Base-by-base conservation (phyloP, 164 flowering plant species). In the Vitis rotundifolia region DNA sequence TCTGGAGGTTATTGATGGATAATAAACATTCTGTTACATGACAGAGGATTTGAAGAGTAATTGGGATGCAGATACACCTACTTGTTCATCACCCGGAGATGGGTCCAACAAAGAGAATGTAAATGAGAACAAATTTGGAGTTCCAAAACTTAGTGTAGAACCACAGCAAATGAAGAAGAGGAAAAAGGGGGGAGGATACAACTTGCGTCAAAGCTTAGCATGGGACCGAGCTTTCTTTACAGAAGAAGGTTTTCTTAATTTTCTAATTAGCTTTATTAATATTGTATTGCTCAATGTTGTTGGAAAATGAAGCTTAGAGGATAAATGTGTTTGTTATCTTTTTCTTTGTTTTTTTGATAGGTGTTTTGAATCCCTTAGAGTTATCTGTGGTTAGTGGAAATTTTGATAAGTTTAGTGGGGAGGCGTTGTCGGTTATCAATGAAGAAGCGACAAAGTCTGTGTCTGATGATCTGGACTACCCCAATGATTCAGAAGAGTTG, bases 141-240 rank as follows among this genome's bases (percentile, higher is more conserved):
- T 48, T 19, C 58, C 72, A 16, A 85, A 76, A 14, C 75, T 86
- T 13, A 69, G 71, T 53, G 44, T 84, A 59, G 90, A 89, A 75
- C 88, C 84, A 8, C 80, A 78, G 62, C 86, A 76, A 69, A 83
- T 85, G 87, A 93, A 88, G 79, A 85, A 80, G 84, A 90, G 86
- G 75, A 91, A 77, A 71, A 91, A 86, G 59, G 87, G 80, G n/a
- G 90, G 84, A 57, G 92, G 91, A 9, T 91, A 68, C 77, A 91
- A 90, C 77, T 72, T 89, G 76, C 82, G 99, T 71, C 93, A 91
- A 80, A 95, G 99, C 80, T 76, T 95, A 68, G 99, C 98, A 12
- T 95, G 99, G 99, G 82, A 95, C 69, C 75, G 77, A 53, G 97
- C 99, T 61, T 95, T 95, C 69, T 86, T 86, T 66, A 90, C 99